phyloP scores from a whole-genome alignment of 441 rosid genomes.

The Daphne laureola region DNA sequence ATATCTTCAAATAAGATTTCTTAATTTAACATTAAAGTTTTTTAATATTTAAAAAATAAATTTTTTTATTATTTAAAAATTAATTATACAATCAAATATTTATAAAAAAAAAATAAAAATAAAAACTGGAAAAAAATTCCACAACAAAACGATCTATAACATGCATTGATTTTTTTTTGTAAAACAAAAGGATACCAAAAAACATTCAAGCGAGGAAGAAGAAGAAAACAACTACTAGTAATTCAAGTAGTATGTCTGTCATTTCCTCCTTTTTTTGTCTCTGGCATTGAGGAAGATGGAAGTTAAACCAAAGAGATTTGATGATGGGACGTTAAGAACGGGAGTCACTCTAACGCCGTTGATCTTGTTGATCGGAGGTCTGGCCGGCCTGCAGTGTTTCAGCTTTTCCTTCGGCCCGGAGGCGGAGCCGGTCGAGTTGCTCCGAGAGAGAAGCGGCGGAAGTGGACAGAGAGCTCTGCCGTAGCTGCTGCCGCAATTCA shows the following conservation, averaged over 20 bases:
- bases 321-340: conserved; percentile 63
- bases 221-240: no score
- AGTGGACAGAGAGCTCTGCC: conserved; percentile 67
- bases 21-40: no score
- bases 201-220: background rate
- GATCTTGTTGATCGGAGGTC: conserved; percentile 30
- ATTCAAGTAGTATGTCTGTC: background rate
- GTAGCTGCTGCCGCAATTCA: conserved; percentile 57
- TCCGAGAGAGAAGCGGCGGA: conserved; percentile 65
- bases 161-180: no score
- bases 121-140: no score
- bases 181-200: no score
- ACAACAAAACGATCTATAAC: no score
- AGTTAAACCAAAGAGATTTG: conserved; percentile 64
- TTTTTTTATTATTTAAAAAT: no score
- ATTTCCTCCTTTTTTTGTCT: conserved; percentile 55
- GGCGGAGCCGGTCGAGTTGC: conserved; percentile 67
- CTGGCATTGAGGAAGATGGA: conserved; percentile 61
- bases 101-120: no score
- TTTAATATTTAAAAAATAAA: no score
- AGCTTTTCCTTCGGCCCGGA: conserved; percentile 22
- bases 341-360: conserved; percentile 53
- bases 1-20: no score
- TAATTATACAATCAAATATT: no score
- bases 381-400: conserved; percentile 17